A percentile compares a stretch with the other conserved stretches of the same genome.
Conservation (phyloP, 345 rosid genomes). For the Limnanthes douglasii region DNA sequence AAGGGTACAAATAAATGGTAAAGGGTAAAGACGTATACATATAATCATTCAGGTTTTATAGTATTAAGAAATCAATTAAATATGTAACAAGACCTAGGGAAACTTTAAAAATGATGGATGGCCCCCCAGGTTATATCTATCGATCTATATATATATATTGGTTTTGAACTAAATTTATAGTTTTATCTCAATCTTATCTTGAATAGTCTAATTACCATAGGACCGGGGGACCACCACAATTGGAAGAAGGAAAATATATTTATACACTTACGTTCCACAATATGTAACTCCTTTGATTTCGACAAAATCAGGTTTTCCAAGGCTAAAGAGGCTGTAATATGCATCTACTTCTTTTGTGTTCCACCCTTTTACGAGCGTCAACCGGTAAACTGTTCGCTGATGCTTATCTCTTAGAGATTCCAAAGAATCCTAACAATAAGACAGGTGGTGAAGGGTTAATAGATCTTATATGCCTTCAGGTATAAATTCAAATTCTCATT, state of each 20-base stretch:
- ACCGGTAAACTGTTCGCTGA: conserved; percentile 84
- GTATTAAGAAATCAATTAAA: no score
- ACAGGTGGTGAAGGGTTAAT: conserved; percentile 1
- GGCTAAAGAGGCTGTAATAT: conserved; percentile 64
- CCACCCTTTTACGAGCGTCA: conserved; percentile 96
- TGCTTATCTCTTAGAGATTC: conserved; percentile 63
- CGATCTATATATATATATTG: no score
- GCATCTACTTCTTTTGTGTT: conserved; percentile 86
- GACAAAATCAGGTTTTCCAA: conserved; percentile 87
- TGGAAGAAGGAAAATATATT: not conserved
- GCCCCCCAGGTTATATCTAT: no score
- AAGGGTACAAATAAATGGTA: no score
- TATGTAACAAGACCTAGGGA: conserved; percentile 3
- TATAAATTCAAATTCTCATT: not conserved
- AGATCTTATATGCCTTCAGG: not conserved
- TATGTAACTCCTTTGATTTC: conserved; percentile 98
- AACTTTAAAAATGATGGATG: no score
- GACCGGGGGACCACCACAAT: no score
- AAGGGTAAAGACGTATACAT: conserved; percentile 6
- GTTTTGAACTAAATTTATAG: no score
- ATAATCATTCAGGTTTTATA: no score
- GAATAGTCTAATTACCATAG: no score
- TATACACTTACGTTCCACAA: conserved; percentile 68
- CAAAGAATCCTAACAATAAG: conserved; percentile 55
- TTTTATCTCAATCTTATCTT: no score